Evolutionary conservation across 2,329 filamentous ascomycete species (phyloP).

Genomic region (Cadophora luteo-olivacea): DNA sequence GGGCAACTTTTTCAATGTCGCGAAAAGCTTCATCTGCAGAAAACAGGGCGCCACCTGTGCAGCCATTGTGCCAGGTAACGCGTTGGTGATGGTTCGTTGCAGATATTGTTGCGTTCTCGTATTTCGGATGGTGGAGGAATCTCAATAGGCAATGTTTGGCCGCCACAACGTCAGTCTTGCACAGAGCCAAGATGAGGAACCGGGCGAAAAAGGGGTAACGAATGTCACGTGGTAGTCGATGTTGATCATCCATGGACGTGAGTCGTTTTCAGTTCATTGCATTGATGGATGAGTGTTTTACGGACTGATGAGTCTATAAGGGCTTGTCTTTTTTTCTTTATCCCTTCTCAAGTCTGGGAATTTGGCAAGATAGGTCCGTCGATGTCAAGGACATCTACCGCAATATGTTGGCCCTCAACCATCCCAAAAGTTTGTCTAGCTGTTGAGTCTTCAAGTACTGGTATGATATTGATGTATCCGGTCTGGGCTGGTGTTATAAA

Average conservation of each 20-base stretch:
- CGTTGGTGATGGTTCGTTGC: background rate
- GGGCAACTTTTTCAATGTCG: conserved; percentile 3
- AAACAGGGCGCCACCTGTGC: background rate
- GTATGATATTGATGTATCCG: background rate
- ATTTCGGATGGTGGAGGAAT: background rate
- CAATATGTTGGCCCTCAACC: no score
- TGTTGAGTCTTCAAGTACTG: background rate
- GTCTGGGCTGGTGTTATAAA: background rate
- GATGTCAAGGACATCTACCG: background rate
- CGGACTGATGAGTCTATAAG: background rate
- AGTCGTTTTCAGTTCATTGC: background rate
- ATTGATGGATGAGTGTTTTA: background rate
- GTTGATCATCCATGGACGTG: background rate
- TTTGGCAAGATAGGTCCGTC: background rate
- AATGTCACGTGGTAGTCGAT: background rate
- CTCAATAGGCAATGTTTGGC: background rate
- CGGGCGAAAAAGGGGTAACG: background rate
- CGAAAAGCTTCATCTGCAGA: background rate
- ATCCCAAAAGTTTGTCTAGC: background rate
- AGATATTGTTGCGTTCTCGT: background rate
- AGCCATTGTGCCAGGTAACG: background rate
- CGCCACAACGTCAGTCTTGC: background rate
- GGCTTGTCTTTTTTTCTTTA: no score
- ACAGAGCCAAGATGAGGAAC: background rate
- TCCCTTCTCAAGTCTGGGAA: background rate